These are phyloP conservation scores for Clitocybe nebularis DNA, from an alignment of 1,284 basidiomycete genomes.

Conservation along the genomic window DNA sequence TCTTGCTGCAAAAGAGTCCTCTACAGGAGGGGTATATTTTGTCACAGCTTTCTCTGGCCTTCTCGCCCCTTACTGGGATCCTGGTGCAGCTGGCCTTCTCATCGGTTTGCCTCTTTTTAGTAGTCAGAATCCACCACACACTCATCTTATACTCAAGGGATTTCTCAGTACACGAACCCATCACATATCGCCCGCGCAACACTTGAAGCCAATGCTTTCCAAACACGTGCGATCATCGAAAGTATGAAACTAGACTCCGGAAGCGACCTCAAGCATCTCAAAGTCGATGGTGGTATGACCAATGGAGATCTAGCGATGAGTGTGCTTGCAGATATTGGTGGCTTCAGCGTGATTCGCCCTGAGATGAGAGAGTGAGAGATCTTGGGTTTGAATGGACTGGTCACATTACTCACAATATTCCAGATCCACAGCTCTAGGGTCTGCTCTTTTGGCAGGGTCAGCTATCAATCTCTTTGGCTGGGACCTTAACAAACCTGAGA, in stretches of 20 bases:
- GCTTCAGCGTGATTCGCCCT: slow-evolving; percentile 88
- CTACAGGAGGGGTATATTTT: slow-evolving; percentile 94
- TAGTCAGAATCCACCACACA: slow-evolving; percentile 12
- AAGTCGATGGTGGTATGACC: slow-evolving; percentile 94
- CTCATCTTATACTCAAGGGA: slow-evolving; percentile 35
- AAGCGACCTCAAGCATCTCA: slow-evolving; percentile 73
- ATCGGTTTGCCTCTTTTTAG: slow-evolving; percentile 52
- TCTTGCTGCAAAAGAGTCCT: slow-evolving; percentile 74
- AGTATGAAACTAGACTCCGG: slow-evolving; percentile 88
- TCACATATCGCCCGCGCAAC: slow-evolving; percentile 93
- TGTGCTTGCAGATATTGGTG: slow-evolving; percentile 89
- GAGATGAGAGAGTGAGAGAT: slow-evolving; percentile 87
- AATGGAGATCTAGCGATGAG: slow-evolving; percentile 90
- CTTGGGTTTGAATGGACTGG: background rate
- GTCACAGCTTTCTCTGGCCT: slow-evolving; percentile 95
- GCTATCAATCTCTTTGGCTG: slow-evolving; percentile 92
- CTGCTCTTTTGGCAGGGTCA: slow-evolving; percentile 90
- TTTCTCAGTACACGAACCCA: slow-evolving; percentile 91
- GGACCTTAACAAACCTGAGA: slow-evolving; percentile 85
- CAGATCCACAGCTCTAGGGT: slow-evolving; percentile 94
- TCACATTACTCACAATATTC: slow-evolving; percentile 7
- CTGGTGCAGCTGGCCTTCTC: slow-evolving; percentile 77
- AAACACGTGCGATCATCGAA: slow-evolving; percentile 92
- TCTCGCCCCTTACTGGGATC: slow-evolving; percentile 92
- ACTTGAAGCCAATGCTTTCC: slow-evolving; percentile 86